phyloP scores from a whole-genome alignment of 2,329 filamentous ascomycete species.

The Aspergillus sp. region DNA sequence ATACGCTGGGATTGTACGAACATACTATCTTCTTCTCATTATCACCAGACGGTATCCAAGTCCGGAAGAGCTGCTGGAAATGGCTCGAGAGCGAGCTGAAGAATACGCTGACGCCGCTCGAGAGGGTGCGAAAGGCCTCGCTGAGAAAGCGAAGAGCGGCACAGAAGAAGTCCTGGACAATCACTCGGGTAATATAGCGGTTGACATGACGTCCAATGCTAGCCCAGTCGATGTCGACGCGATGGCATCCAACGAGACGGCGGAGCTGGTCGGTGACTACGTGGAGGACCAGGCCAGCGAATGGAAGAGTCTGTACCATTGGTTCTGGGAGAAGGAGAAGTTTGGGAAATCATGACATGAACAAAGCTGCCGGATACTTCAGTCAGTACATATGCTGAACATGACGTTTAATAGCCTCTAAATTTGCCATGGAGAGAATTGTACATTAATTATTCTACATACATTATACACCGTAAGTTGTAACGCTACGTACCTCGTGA shows the following conservation, averaged over 20 bases:
- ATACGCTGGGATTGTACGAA: slow-evolving; percentile 68
- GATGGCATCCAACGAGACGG: slow-evolving; percentile 41
- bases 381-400: not conserved
- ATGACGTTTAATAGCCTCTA: not conserved
- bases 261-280: slow-evolving; percentile 47
- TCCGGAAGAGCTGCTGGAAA: slow-evolving; percentile 41
- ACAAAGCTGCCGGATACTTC: not conserved
- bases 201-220: slow-evolving; percentile 32
- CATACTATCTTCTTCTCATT: slow-evolving; percentile 67
- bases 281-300: slow-evolving; percentile 44
- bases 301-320: slow-evolving; percentile 43
- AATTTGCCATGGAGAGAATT: not conserved
- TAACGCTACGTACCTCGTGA: not conserved
- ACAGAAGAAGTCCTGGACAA: slow-evolving; percentile 25
- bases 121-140: slow-evolving; percentile 38
- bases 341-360: slow-evolving; percentile 13
- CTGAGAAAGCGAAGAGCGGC: slow-evolving; percentile 29
- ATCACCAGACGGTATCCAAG: slow-evolving; percentile 45
- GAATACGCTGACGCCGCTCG: slow-evolving; percentile 43
- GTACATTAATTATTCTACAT: not conserved
- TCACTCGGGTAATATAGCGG: slow-evolving; percentile 23
- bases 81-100: slow-evolving; percentile 41
- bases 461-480: no score
- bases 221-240: slow-evolving; percentile 7
- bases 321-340: slow-evolving; percentile 40